These are phyloP conservation scores for Viola pubescens DNA, from an alignment of 441 rosid genomes.

Conservation along the genomic window DNA sequence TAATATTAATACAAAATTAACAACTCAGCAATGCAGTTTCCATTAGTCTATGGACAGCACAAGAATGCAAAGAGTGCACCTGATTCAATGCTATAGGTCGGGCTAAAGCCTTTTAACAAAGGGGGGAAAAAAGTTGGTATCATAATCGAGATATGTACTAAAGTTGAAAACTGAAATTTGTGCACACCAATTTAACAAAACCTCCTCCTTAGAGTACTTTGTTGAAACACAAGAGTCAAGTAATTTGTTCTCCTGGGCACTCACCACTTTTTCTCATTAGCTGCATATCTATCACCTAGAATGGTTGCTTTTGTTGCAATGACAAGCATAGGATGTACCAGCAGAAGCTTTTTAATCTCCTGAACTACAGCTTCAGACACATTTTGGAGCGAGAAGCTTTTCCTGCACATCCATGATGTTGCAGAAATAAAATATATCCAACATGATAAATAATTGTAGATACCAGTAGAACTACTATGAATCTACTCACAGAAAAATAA, in stretches of 20 bases:
- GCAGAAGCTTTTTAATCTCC: slow-evolving; percentile 59
- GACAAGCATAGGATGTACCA: slow-evolving; percentile 60
- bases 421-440: slow-evolving; percentile 1
- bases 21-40: too few species aligned
- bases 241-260: slow-evolving; percentile 16
- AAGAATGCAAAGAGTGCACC: too few species aligned
- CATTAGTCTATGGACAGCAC: too few species aligned
- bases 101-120: too few species aligned
- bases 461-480: background rate
- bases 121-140: too few species aligned
- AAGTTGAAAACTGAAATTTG: too few species aligned
- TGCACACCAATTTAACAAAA: too few species aligned
- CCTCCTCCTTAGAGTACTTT: background rate
- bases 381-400: slow-evolving; percentile 52
- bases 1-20: too few species aligned
- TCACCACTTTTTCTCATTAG: slow-evolving; percentile 36
- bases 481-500: background rate
- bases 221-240: background rate
- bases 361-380: slow-evolving; percentile 54
- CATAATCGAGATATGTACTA: too few species aligned
- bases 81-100: too few species aligned
- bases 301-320: slow-evolving; percentile 53
- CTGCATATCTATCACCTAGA: slow-evolving; percentile 31
- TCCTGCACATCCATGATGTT: slow-evolving; percentile 34
- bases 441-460: slow-evolving; percentile 5